These are phyloP conservation scores for Solanum habrochaites DNA, from an alignment of 257 asterid species.

Conservation along the genomic window DNA sequence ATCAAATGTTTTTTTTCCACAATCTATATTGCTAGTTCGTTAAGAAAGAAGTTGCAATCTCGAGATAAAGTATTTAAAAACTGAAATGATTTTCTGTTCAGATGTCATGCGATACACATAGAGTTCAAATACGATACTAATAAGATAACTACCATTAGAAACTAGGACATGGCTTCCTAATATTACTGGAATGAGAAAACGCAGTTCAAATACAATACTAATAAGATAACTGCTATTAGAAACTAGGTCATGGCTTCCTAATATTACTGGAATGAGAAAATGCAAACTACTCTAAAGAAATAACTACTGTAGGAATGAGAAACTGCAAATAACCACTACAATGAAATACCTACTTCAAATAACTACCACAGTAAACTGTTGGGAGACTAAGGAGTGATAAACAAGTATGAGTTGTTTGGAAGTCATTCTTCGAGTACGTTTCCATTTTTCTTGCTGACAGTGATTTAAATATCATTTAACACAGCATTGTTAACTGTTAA, in stretches of 20 bases:
- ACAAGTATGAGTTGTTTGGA: neutral
- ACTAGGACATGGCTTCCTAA: neutral
- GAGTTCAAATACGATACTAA: neutral
- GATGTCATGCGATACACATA: neutral
- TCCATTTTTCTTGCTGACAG: neutral
- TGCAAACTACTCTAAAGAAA: neutral
- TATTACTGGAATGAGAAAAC: neutral
- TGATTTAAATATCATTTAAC: neutral
- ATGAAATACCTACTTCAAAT: neutral
- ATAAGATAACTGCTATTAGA: neutral
- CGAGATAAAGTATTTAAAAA: neutral
- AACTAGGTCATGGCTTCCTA: neutral
- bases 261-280: neutral
- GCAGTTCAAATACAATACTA: neutral
- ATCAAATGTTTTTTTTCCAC: neutral
- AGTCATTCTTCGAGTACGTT: neutral
- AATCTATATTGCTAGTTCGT: neutral
- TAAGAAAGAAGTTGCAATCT: neutral
- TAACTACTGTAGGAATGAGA: neutral
- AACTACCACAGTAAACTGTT: neutral
- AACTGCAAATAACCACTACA: neutral
- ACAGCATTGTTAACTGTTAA: neutral
- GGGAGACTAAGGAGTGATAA: neutral
- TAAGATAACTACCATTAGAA: neutral
- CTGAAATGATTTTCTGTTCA: neutral